These are phyloP conservation scores for Zygoascus flipseniorum DNA, from an alignment of 805 yeast genomes.

Conservation along the genomic window DNA sequence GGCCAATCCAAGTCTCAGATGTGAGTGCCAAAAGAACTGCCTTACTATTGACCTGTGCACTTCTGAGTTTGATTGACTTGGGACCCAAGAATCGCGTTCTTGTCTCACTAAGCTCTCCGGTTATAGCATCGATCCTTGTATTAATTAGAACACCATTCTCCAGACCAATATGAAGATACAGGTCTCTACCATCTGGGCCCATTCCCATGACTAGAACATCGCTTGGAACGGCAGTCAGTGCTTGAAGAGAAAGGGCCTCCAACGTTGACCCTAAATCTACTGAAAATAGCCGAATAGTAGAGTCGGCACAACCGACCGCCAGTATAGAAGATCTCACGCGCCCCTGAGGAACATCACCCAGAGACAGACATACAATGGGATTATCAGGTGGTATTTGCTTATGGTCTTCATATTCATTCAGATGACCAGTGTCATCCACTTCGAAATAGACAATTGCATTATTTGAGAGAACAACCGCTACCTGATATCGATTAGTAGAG, in stretches of 20 bases:
- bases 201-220: constrained; percentile 31
- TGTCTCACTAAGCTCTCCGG: constrained; percentile 59
- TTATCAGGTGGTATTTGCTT: constrained; percentile 45
- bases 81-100: constrained; percentile 69
- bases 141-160: constrained; percentile 73
- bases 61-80: constrained; percentile 45
- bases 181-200: constrained; percentile 15
- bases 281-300: constrained; percentile 59
- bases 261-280: constrained; percentile 51
- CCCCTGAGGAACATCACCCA: constrained; percentile 43
- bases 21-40: constrained; percentile 42
- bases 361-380: constrained; percentile 29
- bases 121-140: constrained; percentile 44
- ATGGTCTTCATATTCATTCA: constrained; percentile 62
- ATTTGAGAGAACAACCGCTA: constrained; percentile 63
- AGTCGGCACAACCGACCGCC: constrained; percentile 66
- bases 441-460: constrained; percentile 79
- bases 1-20: constrained; percentile 49
- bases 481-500: constrained; percentile 56
- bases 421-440: constrained; percentile 50
- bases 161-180: constrained; percentile 67
- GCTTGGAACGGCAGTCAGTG: constrained; percentile 45
- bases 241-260: constrained; percentile 56
- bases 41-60: constrained; percentile 22
- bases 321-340: constrained; percentile 45